Base-by-base conservation (phyloP, 371 early-diverging fungal species). In the Entomophthora muscae region DNA sequence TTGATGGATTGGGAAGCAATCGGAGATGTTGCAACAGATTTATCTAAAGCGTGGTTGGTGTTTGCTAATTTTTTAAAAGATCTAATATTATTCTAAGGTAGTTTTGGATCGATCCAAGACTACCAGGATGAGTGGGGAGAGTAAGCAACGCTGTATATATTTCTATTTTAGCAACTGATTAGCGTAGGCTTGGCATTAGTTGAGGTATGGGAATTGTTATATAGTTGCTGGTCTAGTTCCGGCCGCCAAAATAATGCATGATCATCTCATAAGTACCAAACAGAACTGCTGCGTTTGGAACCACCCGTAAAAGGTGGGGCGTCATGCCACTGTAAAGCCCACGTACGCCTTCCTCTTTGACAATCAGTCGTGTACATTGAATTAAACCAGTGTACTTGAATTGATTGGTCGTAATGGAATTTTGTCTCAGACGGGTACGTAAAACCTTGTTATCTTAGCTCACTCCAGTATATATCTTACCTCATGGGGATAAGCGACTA, bases 251-350 rank as follows among this genome's bases (percentile, higher is more conserved):
- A 32, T 73, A 71, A 61, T 89, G 75, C 32, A 93, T 71, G 54
- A 92, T 84, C 26, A 85, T 72, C 68, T 95, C 95, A 67, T 93
- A 95, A 54, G 87, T 84, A 66, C 91, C 82, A 72, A 97, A 95
- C 86, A 95, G 81, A 67, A 95, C 93, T 13, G 93, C 91, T 1
- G 95, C 92, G 70, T 95, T 95, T 21, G 98, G 98, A 1, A 97
- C 96, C 0, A 90, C 91, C 51, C 98, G 82, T 77, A 95, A 71
- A 66, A 97, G 74, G 71, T 95, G 96, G 5, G 95, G 90, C 7
- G 91, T 85, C 80, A 97, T 78, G 28, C 98, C 98, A 61, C 95
- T 92, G 71, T 97, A 97, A 26, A 95, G 71, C 1, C 90, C 92
- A 30, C 72, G 75, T 0, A 88, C 29, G 57, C 98, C 95, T 71